Evolutionary conservation across 495 filamentous ascomycete species (phyloP).

Genomic region (Hypoxylon lenormandii): DNA sequence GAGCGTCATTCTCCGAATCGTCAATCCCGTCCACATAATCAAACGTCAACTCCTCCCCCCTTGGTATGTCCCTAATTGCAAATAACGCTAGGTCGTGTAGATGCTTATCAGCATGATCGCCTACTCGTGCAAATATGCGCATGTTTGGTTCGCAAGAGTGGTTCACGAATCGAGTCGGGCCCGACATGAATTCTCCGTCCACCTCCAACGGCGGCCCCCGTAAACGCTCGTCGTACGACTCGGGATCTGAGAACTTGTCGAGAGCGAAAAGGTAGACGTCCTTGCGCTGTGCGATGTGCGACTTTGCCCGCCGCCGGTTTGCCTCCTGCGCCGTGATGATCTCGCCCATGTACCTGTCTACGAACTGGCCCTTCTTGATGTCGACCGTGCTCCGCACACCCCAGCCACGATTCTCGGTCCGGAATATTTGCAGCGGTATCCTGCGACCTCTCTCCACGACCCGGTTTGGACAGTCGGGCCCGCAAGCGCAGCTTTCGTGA

Average conservation of each 20-base stretch:
- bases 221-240: conserved; percentile 59
- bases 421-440: conserved; percentile 83
- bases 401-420: conserved; percentile 81
- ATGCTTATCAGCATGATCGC: conserved; percentile 76
- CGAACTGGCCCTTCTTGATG: conserved; percentile 82
- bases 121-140: conserved; percentile 83
- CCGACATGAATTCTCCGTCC: conserved; percentile 67
- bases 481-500: conserved; percentile 76
- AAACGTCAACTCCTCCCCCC: conserved; percentile 82
- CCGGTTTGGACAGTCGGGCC: conserved; percentile 75
- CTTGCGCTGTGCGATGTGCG: conserved; percentile 61
- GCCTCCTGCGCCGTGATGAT: conserved; percentile 80
- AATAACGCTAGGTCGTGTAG: conserved; percentile 93
- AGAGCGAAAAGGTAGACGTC: conserved; percentile 84
- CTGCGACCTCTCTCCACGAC: conserved; percentile 83
- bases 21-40: conserved; percentile 77
- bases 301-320: conserved; percentile 68
- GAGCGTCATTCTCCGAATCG: conserved; percentile 61
- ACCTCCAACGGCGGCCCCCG: conserved; percentile 61
- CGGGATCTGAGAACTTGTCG: conserved; percentile 76
- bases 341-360: conserved; percentile 90
- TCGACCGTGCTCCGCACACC: conserved; percentile 77
- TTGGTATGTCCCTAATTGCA: conserved; percentile 74
- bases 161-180: conserved; percentile 77
- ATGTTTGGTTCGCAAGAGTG: conserved; percentile 80